A percentile compares a stretch with the other conserved stretches of the same genome.
Evolutionary conservation across 2,329 filamentous ascomycete genomes (phyloP).

Genomic region (Trichophyton benhamiae): DNA sequence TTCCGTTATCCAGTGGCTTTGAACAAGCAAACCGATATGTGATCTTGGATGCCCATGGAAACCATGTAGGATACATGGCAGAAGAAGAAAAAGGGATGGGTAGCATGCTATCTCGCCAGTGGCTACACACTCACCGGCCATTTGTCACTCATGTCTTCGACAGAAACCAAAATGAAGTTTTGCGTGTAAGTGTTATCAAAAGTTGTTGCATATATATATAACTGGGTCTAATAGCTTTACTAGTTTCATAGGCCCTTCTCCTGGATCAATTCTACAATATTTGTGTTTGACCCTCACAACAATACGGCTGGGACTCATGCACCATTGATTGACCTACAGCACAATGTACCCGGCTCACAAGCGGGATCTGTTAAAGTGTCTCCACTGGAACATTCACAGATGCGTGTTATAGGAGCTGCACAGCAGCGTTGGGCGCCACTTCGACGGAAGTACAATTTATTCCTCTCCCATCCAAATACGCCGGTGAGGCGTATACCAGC

Average conservation of each 20-base stretch:
- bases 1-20: constrained; percentile 37
- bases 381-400: constrained; percentile 41
- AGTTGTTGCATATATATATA: not conserved
- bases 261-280: constrained; percentile 49
- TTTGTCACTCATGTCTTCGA: constrained; percentile 57
- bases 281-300: constrained; percentile 43
- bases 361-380: constrained; percentile 42
- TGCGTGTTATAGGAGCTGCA: constrained; percentile 52
- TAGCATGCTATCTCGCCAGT: constrained; percentile 45
- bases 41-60: constrained; percentile 51
- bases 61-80: constrained; percentile 52
- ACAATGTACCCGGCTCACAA: constrained; percentile 30
- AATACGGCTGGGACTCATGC: constrained; percentile 23
- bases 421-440: constrained; percentile 53
- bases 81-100: constrained; percentile 50
- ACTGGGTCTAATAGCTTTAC: not conserved
- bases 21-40: constrained; percentile 56
- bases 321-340: constrained; percentile 24
- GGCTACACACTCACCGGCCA: constrained; percentile 49
- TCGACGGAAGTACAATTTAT: constrained; percentile 53
- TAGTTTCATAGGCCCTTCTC: constrained; percentile 52
- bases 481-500: constrained; percentile 29
- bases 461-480: constrained; percentile 41
- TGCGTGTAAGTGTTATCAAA: constrained; percentile 30
- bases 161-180: constrained; percentile 45